These are phyloP conservation scores for Oxytropis ochrocephala DNA, from an alignment of 306 rosid genomes.

Conservation along the genomic window DNA sequence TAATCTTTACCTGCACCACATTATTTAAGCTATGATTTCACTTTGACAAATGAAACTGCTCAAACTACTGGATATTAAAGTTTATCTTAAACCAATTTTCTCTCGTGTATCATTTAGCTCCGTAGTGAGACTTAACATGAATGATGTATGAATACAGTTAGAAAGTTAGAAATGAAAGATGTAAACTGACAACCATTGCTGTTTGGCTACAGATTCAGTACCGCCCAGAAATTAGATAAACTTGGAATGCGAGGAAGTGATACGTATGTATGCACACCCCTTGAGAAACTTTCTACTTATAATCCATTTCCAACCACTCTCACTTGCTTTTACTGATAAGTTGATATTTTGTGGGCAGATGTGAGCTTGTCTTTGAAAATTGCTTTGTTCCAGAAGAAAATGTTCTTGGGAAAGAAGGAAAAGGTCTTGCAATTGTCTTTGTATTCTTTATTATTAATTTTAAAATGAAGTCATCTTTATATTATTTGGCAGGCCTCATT, in stretches of 20 bases:
- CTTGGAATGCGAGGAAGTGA: constrained; percentile 99
- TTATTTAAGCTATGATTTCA: not conserved
- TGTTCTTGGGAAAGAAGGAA: constrained; percentile 89
- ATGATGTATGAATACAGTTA: not conserved
- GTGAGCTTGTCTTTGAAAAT: constrained; percentile 96
- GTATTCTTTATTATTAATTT: constrained; percentile 3
- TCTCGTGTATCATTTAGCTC: not conserved
- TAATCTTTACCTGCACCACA: not conserved
- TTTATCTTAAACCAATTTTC: not conserved
- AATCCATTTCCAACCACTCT: not conserved
- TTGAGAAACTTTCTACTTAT: constrained; percentile 2
- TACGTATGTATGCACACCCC: constrained; percentile 56
- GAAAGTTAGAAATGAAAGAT: not conserved
- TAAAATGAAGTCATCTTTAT: constrained; percentile 3
- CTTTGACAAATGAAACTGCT: constrained; percentile 3
- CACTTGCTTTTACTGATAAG: constrained; percentile 29
- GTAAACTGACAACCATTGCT: constrained; percentile 13
- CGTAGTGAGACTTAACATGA: not conserved
- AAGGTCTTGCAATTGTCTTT: constrained; percentile 50
- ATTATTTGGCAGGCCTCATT: not conserved
- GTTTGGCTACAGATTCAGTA: constrained; percentile 68
- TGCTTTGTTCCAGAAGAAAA: constrained; percentile 95
- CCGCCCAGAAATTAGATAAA: constrained; percentile 93
- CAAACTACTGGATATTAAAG: constrained; percentile 1
- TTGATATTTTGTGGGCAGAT: constrained; percentile 50